Base-by-base conservation (phyloP, 2,329 filamentous ascomycete genomes). In the Knufia petricola region DNA sequence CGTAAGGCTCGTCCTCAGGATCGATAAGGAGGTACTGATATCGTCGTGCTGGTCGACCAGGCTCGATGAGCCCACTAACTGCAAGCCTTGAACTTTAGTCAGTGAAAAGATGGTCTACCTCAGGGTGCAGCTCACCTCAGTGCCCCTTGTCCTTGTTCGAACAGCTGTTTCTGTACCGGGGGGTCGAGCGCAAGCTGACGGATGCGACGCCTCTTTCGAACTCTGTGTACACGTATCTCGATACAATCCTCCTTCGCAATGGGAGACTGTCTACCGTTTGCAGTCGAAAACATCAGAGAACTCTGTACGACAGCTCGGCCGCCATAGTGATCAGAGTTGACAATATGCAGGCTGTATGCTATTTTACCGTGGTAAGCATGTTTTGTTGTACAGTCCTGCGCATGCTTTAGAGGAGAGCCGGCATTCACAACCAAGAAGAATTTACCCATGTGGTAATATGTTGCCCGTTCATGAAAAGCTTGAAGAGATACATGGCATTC, bases 21-120 rank as follows among this genome's bases (percentile, higher is more conserved):
- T 76, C 72, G 17, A 74, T 59, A 15, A 76, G 64, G 1, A 70
- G 67, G 46, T 73, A 75, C 45, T 65, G 67, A 59, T 75, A 76
- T 17, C 54, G 52, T 41, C 48, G 49, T 17, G 50, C 49, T 26
- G 49, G 55, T 23, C 52, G 41, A 15, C 42, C 49, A 17, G 50
- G 50, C 20, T 58, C 55, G 13, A 58, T 50, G 15, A 57, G 48
- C 10, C 57, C 56, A 34, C 52, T 48, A 49, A 55, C 50, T 17
- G 40, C 50, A 19, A 58, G 37, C 15, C 55, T 58, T n/a, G n/a
- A n/a, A 4, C 21, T 13, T 26, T 13, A 13, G 23, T 17, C 26
- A 28, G 26, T 28, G 26, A 12, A n/a, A n/a, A n/a, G 6, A 28
- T 28, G 26, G 39, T 42, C 24, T 21, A n/a, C 17, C 3, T 23